Percentiles rank a stretch among this genome's conserved stretches.
phyloP scores from a whole-genome alignment of 1,139 yeast genomes.

The Candida glucosophila region DNA sequence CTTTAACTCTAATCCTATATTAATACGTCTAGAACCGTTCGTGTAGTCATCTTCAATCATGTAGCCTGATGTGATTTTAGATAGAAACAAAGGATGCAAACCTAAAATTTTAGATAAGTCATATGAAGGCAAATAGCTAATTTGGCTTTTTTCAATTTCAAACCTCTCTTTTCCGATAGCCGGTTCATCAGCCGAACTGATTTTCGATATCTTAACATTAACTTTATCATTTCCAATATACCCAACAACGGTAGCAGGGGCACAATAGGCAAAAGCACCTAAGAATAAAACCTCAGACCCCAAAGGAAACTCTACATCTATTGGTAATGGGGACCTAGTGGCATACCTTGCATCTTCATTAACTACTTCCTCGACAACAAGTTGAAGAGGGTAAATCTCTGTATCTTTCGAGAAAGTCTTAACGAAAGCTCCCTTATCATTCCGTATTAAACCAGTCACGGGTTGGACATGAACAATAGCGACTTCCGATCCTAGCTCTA shows the following conservation, averaged over 20 bases:
- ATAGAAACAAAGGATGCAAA: slow-evolving; percentile 57
- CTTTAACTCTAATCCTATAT: slow-evolving; percentile 80
- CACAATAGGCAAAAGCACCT: slow-evolving; percentile 85
- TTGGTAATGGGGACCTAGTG: slow-evolving; percentile 69
- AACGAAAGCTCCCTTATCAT: slow-evolving; percentile 64
- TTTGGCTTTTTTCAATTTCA: slow-evolving; percentile 43
- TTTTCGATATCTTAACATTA: slow-evolving; percentile 44
- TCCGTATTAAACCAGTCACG: slow-evolving; percentile 73
- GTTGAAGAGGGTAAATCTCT: slow-evolving; percentile 63
- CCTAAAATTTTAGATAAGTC: slow-evolving; percentile 54
- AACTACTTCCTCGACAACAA: slow-evolving; percentile 66
- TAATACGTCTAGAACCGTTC: slow-evolving; percentile 34
- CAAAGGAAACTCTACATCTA: slow-evolving; percentile 74
- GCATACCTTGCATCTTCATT: slow-evolving; percentile 68
- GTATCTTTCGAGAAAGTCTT: slow-evolving; percentile 52
- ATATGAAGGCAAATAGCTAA: slow-evolving; percentile 59
- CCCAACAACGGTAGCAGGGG: slow-evolving; percentile 69
- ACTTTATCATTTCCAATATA: slow-evolving; percentile 45
- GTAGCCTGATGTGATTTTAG: slow-evolving; percentile 69
- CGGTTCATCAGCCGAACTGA: slow-evolving; percentile 48
- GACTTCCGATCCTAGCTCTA: slow-evolving; percentile 43
- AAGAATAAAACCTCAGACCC: slow-evolving; percentile 70
- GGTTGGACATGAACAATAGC: slow-evolving; percentile 62
- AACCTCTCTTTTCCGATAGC: slow-evolving; percentile 55
- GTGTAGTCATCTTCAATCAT: slow-evolving; percentile 48